Base-by-base conservation (phyloP, 345 rosid species). In the Eucalyptus guilfoylei region DNA sequence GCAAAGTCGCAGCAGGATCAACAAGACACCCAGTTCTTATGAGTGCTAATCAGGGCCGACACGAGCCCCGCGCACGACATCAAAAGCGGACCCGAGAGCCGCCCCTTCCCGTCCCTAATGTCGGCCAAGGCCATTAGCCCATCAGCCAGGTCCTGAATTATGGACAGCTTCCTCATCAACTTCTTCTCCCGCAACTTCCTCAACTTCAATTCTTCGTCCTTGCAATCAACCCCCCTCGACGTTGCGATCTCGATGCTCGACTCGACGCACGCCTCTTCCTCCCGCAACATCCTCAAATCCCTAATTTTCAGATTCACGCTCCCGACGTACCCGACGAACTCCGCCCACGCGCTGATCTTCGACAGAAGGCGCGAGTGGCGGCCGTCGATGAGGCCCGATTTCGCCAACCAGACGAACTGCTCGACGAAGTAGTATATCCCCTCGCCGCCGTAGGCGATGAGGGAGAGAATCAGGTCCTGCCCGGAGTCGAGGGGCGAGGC, bases 1-100 rank as follows among this genome's bases (percentile, higher is more conserved):
- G 85, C 83, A 21, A 42, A 40, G 45, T 21, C 15, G 28, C 13
- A 26, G 83, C 28, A 11, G 47, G 47, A 76, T 76, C 85, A 95
- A 91, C 99, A 96, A 91, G 99, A 96, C 9, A 93, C 89, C 99
- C 99, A 96, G 49, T 96, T 96, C 94, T 97, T 97, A 89, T 94
- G 97, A 60, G 99, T 96, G 91, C 99, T 96, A 55, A 97, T 92
- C 47, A 97, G 49, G 19, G 99, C 99, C 16, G 99, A 97, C 42
- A 96, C 88, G 88, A 96, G 95, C 80, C 99, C 99, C 2, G 99
- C 98, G 2, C 89, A 92, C 24, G 99, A 93, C 86, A 96, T 44
- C 92, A 93, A 47, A 72, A 90, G 90, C 14, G 98, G 96, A 83
- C 90, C 93, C 4, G 96, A 93, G 5, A 97, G 89, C n/a, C 49